Evolutionary conservation across 1,284 basidiomycete species (phyloP).

Genomic region (Fistulina hepatica): DNA sequence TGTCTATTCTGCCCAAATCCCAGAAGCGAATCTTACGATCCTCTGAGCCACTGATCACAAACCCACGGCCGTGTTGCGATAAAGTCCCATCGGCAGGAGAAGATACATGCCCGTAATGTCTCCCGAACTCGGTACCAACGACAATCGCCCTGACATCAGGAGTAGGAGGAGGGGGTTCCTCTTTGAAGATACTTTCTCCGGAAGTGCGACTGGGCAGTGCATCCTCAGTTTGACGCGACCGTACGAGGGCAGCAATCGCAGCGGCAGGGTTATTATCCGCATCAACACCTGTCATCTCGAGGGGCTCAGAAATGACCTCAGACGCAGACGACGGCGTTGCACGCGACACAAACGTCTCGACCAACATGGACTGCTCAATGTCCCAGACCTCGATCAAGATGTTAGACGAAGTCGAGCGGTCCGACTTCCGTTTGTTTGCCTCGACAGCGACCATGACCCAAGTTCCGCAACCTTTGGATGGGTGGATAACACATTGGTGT

Average conservation of each 20-base stretch:
- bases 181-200: constrained; percentile 22
- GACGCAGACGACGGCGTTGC: constrained; percentile 21
- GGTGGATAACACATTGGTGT: constrained; percentile 70
- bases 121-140: constrained; percentile 64
- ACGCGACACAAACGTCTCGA: constrained; percentile 59
- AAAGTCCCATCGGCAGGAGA: constrained; percentile 38
- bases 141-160: constrained; percentile 55
- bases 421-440: constrained; percentile 21
- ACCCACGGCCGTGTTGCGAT: constrained; percentile 44
- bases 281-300: constrained; percentile 37
- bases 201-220: constrained; percentile 21
- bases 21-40: constrained; percentile 75
- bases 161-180: constrained; percentile 34
- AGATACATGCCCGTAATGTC: constrained; percentile 45
- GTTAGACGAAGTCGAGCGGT: background rate
- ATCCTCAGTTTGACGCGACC: constrained; percentile 29
- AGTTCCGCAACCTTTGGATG: constrained; percentile 74
- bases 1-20: constrained; percentile 67
- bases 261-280: constrained; percentile 53
- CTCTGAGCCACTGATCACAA: constrained; percentile 72
- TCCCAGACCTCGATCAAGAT: constrained; percentile 70
- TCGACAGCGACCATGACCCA: constrained; percentile 84
- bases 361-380: constrained; percentile 53
- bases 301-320: constrained; percentile 39
- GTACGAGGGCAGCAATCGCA: constrained; percentile 52